Evolutionary conservation across 1,284 basidiomycete species (phyloP), one percentile per base, ranked within the genome.

Genomic region (Pascua guehoae): DNA sequence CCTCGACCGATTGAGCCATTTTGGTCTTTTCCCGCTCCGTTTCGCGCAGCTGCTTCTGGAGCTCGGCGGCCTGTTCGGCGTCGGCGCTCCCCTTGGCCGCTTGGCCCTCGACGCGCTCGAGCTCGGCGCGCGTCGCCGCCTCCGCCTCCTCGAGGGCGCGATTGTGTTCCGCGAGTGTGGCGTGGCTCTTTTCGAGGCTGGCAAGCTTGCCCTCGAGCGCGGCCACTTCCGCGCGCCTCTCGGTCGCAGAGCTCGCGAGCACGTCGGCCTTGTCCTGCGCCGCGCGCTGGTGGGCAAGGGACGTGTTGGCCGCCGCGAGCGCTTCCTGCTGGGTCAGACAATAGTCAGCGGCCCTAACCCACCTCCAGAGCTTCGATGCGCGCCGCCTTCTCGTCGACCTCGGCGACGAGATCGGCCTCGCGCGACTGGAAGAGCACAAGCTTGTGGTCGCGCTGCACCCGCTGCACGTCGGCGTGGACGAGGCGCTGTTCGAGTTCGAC

Each of bases 401-500:
- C 62, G 5, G 61, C 61, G 2, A 50, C 16, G 5, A 71, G 47
- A 38, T 73, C 74, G 2, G 64, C 66, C 43, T 70, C 72, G 32
- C 55, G 67, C 4, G 68, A 65, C 48, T 71, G 49, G 44, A 70
- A 66, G 8, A 74, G 58, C 7, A 69, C 52, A 8, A 74, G 62
- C 56, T 70, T 70, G 57, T 76, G 72, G 40, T 74, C 71, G 16
- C 70, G 58, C 61, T 74, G 64, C 9, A 74, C 68, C 61, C 63
- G 49, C 4, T 62, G 68, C n/a, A 62, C 53, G 40, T 70, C 66
- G 4, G 66, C 61, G 37, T 66, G 62, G 1, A 67, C 50, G 5
- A 70, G 48, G 1, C 66, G 58, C 44, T 67, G 63, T 55, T 75
- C 71, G 37, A 72, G 47, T 52, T 75, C 73, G 5, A 71, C 57